Evolutionary conservation across 192 early-diverging fungal species (phyloP).

Genomic region (Gamsiella multidivaricata): DNA sequence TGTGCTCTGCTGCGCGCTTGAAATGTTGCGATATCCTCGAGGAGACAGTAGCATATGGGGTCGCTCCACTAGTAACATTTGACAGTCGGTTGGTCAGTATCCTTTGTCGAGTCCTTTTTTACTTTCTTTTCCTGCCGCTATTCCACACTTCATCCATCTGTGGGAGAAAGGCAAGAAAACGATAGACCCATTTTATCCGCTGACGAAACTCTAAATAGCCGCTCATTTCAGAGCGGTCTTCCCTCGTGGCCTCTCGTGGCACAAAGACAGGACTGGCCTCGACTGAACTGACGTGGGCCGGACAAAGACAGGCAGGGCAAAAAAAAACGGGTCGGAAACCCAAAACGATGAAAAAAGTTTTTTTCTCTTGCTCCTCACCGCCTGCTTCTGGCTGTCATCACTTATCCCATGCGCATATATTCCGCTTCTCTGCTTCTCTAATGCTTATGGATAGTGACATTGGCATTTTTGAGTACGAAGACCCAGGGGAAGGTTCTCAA

Average conservation of each 20-base stretch:
- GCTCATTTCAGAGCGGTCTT: background rate
- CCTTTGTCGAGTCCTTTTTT: background rate
- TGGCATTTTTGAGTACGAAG: no score
- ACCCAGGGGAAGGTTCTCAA: no score
- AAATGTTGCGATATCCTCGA: constrained; percentile 92
- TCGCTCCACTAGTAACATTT: constrained; percentile 76
- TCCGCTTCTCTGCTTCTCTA: no score
- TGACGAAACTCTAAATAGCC: constrained; percentile 10
- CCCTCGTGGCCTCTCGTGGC: constrained; percentile 44
- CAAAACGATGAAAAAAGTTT: constrained; percentile 21
- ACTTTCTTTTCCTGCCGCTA: background rate
- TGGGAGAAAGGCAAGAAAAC: no score
- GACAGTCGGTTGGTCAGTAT: no score
- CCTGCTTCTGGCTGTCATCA: no score
- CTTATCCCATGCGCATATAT: no score
- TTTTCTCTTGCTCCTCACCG: background rate
- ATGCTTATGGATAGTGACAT: no score
- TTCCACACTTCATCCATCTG: no score
- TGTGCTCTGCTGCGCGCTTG: constrained; percentile 81
- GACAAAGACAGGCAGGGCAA: background rate
- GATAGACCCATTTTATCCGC: no score
- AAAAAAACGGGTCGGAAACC: constrained; percentile 22
- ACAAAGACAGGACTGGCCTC: background rate
- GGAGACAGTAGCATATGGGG: constrained; percentile 89
- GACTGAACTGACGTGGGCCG: no score